Base-by-base conservation (phyloP, 345 rosid species). In the Populus euphratica region DNA sequence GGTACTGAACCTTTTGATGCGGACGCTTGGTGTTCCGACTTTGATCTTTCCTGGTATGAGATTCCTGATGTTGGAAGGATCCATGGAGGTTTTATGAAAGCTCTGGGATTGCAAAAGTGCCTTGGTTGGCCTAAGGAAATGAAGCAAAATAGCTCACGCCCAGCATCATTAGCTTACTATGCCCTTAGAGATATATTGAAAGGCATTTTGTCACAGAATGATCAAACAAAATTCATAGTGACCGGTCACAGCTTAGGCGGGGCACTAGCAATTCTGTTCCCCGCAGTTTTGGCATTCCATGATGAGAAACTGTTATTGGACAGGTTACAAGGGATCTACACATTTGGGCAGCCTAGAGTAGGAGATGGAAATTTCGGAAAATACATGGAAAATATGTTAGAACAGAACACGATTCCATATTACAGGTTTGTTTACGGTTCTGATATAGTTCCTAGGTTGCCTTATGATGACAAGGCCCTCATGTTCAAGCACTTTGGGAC, bases 201-300 rank as follows among this genome's bases (percentile, higher is more conserved):
- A 81, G 63, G 81, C 1, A 71, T 85, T 4, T 29, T 84, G 75
- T 62, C 70, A 27, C 68, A 82, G 9, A 88, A 87, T 71, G 78
- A 84, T 25, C 35, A 76, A 12, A 74, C 89, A 36, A 86, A 83
- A 56, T 84, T 56, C 23, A 75, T 93, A 18, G 0, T 93, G 49
- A 88, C 98, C 0, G 97, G 97, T 12, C 98, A 93, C 71, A 90
- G 98, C 41, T 61, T 87, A 50, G 97, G 98, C 13, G 94, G 98
- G 63, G 94, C 97, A 18, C 71, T 93, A 18, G 98, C 97, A 25
- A 82, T 88, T 75, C 82, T 93, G 21, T 93, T 93, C 79, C 77
- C 85, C 1, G 87, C 91, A 36, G 72, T 93, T 72, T 76, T 90
- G 49, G 70, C 82, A 18, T 59, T 86, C 5, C 94, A 90, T 52